Evolutionary conservation across 1,284 basidiomycete species (phyloP).

Genomic region (Inonotus obliquus): DNA sequence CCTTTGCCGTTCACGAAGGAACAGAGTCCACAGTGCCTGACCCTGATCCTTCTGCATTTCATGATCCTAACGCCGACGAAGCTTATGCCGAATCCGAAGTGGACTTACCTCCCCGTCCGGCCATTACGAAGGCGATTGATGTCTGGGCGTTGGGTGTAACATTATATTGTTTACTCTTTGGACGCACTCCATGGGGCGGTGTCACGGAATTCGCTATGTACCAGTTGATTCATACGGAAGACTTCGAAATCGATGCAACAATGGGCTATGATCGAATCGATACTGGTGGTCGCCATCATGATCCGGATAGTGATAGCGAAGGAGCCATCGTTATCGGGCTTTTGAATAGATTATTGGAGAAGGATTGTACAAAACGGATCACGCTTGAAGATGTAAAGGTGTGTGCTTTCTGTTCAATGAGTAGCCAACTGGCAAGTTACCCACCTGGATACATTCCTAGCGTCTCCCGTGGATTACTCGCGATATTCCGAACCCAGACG

Average conservation of each 20-base stretch:
- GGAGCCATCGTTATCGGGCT: slow-evolving; percentile 67
- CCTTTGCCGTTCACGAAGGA: slow-evolving; percentile 16
- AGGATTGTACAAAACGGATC: slow-evolving; percentile 77
- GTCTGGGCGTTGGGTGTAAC: slow-evolving; percentile 99
- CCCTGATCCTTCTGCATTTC: slow-evolving; percentile 27
- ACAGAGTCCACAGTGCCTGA: slow-evolving; percentile 15
- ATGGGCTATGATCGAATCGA: slow-evolving; percentile 74
- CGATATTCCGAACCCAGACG: slow-evolving; percentile 64
- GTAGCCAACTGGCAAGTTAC: not conserved
- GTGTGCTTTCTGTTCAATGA: slow-evolving; percentile 26
- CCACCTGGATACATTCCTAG: slow-evolving; percentile 31
- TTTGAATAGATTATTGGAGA: slow-evolving; percentile 76
- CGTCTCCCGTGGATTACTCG: slow-evolving; percentile 72
- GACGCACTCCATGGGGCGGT: slow-evolving; percentile 66
- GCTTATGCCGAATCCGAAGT: slow-evolving; percentile 28
- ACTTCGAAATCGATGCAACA: slow-evolving; percentile 65
- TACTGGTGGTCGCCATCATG: slow-evolving; percentile 30
- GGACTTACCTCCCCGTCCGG: slow-evolving; percentile 43
- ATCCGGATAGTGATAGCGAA: slow-evolving; percentile 36
- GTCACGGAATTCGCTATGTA: slow-evolving; percentile 81
- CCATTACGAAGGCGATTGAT: slow-evolving; percentile 93
- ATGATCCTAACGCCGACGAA: slow-evolving; percentile 29
- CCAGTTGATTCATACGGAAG: slow-evolving; percentile 74
- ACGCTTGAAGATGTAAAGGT: slow-evolving; percentile 87
- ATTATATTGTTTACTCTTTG: slow-evolving; percentile 92